Conservation (phyloP, 768 basidiomycete genomes). For the Coprinopsis strossmayeri region DNA sequence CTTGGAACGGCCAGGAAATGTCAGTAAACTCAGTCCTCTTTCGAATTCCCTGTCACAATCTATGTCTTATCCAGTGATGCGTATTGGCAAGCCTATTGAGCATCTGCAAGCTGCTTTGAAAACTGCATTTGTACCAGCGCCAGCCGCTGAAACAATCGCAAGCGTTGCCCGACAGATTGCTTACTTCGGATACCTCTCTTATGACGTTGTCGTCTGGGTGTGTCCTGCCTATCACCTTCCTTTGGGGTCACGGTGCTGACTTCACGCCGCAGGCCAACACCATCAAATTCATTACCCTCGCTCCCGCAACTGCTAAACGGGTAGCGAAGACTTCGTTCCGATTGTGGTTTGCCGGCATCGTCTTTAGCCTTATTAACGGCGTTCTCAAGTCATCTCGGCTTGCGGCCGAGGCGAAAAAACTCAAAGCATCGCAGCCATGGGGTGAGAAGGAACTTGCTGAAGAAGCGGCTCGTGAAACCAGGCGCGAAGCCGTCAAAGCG, state of each 20-base stretch:
- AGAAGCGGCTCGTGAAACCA: slow-evolving; percentile 60
- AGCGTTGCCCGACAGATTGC: slow-evolving; percentile 78
- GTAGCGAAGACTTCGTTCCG: slow-evolving; percentile 65
- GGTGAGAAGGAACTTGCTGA: slow-evolving; percentile 64
- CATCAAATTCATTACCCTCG: slow-evolving; percentile 57
- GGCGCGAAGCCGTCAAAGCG: slow-evolving; percentile 50
- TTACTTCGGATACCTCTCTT: slow-evolving; percentile 82
- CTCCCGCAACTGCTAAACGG: slow-evolving; percentile 52
- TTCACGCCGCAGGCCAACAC: slow-evolving; percentile 45
- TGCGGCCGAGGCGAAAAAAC: slow-evolving; percentile 48
- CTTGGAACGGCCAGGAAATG: slow-evolving; percentile 83
- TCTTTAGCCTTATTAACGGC: slow-evolving; percentile 69
- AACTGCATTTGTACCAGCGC: slow-evolving; percentile 47
- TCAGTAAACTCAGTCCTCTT: slow-evolving; percentile 27
- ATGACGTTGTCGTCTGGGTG: slow-evolving; percentile 87
- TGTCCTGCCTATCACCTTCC: slow-evolving; percentile 16
- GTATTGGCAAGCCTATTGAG: slow-evolving; percentile 90
- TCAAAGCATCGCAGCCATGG: slow-evolving; percentile 38
- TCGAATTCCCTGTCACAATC: not conserved
- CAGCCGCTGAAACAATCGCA: slow-evolving; percentile 65
- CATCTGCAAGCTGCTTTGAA: slow-evolving; percentile 87
- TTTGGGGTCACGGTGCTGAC: not conserved
- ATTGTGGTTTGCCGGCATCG: slow-evolving; percentile 85
- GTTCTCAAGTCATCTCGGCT: slow-evolving; percentile 61
- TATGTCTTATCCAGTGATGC: slow-evolving; percentile 58